Conservation (phyloP, 2,329 filamentous ascomycete genomes). For the Fusarium lyarnte region DNA sequence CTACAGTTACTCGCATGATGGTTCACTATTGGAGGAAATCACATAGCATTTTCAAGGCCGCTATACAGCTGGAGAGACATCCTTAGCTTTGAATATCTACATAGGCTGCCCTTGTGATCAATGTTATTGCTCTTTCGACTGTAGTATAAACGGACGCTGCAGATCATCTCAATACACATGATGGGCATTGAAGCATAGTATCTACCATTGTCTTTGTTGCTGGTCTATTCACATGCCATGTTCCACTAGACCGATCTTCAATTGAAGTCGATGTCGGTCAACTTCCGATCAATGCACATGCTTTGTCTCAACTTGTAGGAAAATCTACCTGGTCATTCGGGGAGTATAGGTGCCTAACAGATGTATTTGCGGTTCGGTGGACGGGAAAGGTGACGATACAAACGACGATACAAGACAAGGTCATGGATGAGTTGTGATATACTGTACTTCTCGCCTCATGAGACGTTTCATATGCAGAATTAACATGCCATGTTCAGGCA, state of each 20-base stretch:
- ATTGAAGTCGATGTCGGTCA: conserved; percentile 9
- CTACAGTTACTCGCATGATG: not conserved
- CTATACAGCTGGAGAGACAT: not conserved
- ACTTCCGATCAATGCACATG: conserved; percentile 17
- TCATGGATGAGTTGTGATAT: not conserved
- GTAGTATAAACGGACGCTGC: not conserved
- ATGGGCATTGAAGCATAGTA: not conserved
- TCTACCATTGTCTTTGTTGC: not conserved
- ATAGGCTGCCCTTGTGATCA: not conserved
- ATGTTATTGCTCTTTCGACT: not conserved
- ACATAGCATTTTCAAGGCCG: not conserved
- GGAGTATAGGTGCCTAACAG: not conserved
- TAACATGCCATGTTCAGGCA: not conserved
- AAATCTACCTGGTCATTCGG: not conserved
- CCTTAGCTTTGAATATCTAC: not conserved
- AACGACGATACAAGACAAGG: not conserved
- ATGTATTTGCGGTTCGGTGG: not conserved
- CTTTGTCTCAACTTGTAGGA: not conserved
- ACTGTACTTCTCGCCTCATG: not conserved
- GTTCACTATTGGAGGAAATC: not conserved
- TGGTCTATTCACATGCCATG: not conserved
- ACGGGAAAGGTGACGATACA: conserved; percentile 6
- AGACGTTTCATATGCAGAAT: not conserved
- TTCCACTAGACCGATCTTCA: conserved; percentile 14
- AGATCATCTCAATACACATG: not conserved